These are phyloP conservation scores for Ophiosphaerella narmari DNA, from an alignment of 2,329 filamentous ascomycete species.

Conservation along the genomic window DNA sequence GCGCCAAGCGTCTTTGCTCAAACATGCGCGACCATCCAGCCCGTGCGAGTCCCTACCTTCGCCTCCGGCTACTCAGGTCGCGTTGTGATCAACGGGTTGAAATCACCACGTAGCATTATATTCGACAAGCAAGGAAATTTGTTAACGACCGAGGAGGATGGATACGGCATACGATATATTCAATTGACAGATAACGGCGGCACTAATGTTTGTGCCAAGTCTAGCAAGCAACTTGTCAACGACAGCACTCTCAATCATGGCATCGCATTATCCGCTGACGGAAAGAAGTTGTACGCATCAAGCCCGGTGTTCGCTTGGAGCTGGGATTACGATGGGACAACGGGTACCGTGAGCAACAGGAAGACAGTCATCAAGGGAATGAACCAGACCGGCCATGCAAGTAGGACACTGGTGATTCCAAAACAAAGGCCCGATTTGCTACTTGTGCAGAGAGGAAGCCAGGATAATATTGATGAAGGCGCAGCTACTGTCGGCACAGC, in stretches of 20 bases:
- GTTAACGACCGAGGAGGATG: slow-evolving; percentile 18
- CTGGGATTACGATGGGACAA: slow-evolving; percentile 26
- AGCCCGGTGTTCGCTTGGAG: slow-evolving; percentile 20
- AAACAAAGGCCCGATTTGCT: slow-evolving; percentile 50
- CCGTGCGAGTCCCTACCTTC: slow-evolving; percentile 19
- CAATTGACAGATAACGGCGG: slow-evolving; percentile 27
- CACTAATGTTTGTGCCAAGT: slow-evolving; percentile 24
- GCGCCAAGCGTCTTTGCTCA: slow-evolving; percentile 9
- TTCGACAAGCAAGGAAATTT: slow-evolving; percentile 25
- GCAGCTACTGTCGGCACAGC: slow-evolving; percentile 58
- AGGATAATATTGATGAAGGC: slow-evolving; percentile 61
- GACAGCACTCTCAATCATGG: slow-evolving; percentile 25
- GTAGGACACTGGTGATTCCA: slow-evolving; percentile 20
- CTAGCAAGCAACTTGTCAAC: slow-evolving; percentile 21
- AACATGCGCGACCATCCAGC: slow-evolving; percentile 23
- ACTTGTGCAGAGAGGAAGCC: slow-evolving; percentile 67
- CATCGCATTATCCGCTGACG: slow-evolving; percentile 26
- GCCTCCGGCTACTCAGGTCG: slow-evolving; percentile 24
- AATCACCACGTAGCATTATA: slow-evolving; percentile 20
- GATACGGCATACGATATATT: slow-evolving; percentile 23
- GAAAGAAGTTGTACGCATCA: slow-evolving; percentile 30
- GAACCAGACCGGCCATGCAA: slow-evolving; percentile 19
- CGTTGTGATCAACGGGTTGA: slow-evolving; percentile 26
- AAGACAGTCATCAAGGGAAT: slow-evolving; percentile 30
- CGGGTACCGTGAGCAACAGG: slow-evolving; percentile 24